These are phyloP conservation scores for Didymella pomorum DNA, from an alignment of 2,329 filamentous ascomycete genomes.

Conservation along the genomic window DNA sequence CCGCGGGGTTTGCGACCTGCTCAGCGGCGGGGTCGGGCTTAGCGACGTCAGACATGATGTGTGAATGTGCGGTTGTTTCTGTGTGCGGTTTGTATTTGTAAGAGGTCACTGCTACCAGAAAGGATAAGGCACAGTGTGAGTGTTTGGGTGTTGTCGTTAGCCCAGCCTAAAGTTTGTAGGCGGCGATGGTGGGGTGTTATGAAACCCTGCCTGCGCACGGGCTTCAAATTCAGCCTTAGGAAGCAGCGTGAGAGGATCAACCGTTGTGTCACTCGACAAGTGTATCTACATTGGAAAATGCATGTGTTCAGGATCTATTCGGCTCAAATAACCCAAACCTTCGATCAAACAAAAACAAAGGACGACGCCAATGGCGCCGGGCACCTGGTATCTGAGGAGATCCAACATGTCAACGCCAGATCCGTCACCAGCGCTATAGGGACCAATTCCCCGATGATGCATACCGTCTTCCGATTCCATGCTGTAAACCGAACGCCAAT, in stretches of 20 bases:
- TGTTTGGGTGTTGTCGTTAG: slow-evolving; percentile 32
- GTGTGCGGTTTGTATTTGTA: slow-evolving; percentile 13
- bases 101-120: slow-evolving; percentile 9
- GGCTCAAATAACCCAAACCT: neutral
- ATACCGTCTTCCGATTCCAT: slow-evolving; percentile 11
- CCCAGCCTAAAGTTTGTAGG: slow-evolving; percentile 36
- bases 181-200: slow-evolving; percentile 31
- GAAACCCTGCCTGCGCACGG: neutral
- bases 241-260: neutral
- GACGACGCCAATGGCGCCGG: slow-evolving; percentile 4
- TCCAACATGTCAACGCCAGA: slow-evolving; percentile 15
- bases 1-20: slow-evolving; percentile 50
- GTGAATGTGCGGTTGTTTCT: slow-evolving; percentile 5
- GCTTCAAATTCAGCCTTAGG: slow-evolving; percentile 8
- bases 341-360: neutral
- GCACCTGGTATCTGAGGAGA: slow-evolving; percentile 17
- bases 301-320: neutral
- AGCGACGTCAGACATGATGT: slow-evolving; percentile 49
- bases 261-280: neutral
- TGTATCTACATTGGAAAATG: neutral
- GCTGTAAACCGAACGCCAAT: slow-evolving; percentile 14
- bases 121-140: slow-evolving; percentile 23
- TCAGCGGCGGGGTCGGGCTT: slow-evolving; percentile 54
- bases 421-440: slow-evolving; percentile 3
- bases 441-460: slow-evolving; percentile 6